phyloP scores from a whole-genome alignment of 2,329 filamentous ascomycete species.

The Diaporthe helianthi region DNA sequence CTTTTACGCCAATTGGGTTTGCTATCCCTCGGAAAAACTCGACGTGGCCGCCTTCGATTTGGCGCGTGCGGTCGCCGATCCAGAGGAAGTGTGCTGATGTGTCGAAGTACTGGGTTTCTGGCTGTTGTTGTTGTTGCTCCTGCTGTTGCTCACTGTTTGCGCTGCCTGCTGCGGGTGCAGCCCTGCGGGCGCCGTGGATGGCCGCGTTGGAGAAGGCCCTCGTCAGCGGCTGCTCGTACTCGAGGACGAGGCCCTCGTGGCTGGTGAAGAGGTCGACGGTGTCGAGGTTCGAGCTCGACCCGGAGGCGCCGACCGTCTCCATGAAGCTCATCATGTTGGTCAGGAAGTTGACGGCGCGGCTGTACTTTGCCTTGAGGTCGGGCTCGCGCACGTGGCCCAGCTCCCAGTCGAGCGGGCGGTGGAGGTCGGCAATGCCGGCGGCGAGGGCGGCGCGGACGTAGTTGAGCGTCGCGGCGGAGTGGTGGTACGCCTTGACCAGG shows the following conservation, averaged over 20 bases:
- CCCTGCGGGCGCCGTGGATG: constrained; percentile 35
- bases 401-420: constrained; percentile 93
- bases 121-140: constrained; percentile 36
- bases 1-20: constrained; percentile 96
- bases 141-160: constrained; percentile 35
- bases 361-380: constrained; percentile 84
- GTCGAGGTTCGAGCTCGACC: constrained; percentile 76
- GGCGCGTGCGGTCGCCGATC: constrained; percentile 96
- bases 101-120: constrained; percentile 79
- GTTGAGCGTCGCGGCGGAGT: constrained; percentile 93
- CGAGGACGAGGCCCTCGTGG: constrained; percentile 91
- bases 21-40: constrained; percentile 97
- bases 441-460: constrained; percentile 85
- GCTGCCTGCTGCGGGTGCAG: constrained; percentile 39
- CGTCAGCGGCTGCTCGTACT: constrained; percentile 92
- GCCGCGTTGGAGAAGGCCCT: constrained; percentile 65
- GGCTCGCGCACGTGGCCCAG: constrained; percentile 90
- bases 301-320: constrained; percentile 89
- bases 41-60: constrained; percentile 91
- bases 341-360: constrained; percentile 82
- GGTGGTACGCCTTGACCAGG: constrained; percentile 90
- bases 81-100: constrained; percentile 97
- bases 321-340: constrained; percentile 94
- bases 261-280: constrained; percentile 95
- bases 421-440: constrained; percentile 91